Evolutionary conservation across 2,329 filamentous ascomycete genomes (phyloP).

Genomic region (Mollisiaceae sp.): DNA sequence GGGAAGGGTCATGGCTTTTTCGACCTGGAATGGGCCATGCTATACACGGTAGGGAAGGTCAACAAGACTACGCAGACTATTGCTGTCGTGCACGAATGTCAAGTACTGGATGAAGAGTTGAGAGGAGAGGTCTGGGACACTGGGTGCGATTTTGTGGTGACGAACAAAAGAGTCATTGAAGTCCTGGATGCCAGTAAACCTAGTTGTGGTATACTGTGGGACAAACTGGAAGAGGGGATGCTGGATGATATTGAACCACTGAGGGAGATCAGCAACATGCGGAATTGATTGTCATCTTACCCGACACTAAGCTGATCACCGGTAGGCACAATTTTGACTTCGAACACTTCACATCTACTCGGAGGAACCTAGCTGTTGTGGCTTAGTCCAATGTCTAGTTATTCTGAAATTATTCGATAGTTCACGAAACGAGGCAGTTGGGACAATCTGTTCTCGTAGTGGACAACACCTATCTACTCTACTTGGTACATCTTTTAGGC

Average conservation of each 20-base stretch:
- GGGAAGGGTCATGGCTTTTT: slow-evolving; percentile 50
- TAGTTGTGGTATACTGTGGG: slow-evolving; percentile 46
- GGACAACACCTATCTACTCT: too few species aligned
- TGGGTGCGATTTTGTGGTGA: slow-evolving; percentile 49
- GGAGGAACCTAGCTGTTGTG: too few species aligned
- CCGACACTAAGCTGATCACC: neutral
- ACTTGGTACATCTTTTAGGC: too few species aligned
- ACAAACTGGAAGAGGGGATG: slow-evolving; percentile 44
- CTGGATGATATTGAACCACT: slow-evolving; percentile 44
- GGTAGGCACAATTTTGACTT: neutral
- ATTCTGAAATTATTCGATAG: too few species aligned
- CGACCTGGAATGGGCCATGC: slow-evolving; percentile 50
- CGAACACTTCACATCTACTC: too few species aligned
- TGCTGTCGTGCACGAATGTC: slow-evolving; percentile 49
- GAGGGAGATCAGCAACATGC: slow-evolving; percentile 22
- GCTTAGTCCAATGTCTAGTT: too few species aligned
- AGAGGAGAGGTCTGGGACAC: slow-evolving; percentile 46
- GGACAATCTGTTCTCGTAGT: too few species aligned
- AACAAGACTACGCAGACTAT: slow-evolving; percentile 38
- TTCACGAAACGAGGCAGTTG: too few species aligned
- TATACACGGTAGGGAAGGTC: slow-evolving; percentile 44
- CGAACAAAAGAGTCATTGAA: slow-evolving; percentile 42
- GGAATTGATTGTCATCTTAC: neutral
- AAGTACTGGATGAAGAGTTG: slow-evolving; percentile 47
- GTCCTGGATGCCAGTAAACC: slow-evolving; percentile 43